Evolutionary conservation across 192 early-diverging fungal species (phyloP).

Genomic region (Backusella tarrabulga): DNA sequence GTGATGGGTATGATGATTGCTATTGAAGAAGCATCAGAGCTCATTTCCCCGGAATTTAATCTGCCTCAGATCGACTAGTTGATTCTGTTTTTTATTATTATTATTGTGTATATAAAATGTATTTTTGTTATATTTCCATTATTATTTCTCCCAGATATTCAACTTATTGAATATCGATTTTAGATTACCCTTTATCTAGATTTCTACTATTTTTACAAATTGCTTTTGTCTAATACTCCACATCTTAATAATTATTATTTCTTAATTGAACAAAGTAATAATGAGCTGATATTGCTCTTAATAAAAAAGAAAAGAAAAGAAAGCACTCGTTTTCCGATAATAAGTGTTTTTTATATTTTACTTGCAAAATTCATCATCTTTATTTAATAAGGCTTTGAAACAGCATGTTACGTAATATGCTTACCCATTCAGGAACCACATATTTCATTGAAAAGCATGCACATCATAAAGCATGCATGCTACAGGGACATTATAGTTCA

Average conservation of each 20-base stretch:
- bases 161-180: background rate
- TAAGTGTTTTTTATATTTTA: background rate
- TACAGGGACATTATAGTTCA: no score
- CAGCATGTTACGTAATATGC: background rate
- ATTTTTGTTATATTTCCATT: background rate
- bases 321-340: background rate
- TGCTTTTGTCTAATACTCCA: background rate
- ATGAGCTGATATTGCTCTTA: background rate
- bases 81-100: background rate
- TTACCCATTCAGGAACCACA: background rate
- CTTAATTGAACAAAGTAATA: background rate
- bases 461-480: no score
- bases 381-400: background rate
- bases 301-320: background rate
- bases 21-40: slow-evolving; percentile 25
- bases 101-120: background rate
- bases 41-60: slow-evolving; percentile 3
- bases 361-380: background rate
- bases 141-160: background rate
- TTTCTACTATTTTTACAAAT: background rate
- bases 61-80: background rate
- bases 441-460: no score
- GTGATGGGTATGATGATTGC: slow-evolving; percentile 36
- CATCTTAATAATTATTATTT: background rate
- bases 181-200: background rate